A percentile compares a stretch with the other conserved stretches of the same genome.
These are phyloP conservation scores for Mrakia hoshinonis DNA, from an alignment of 768 basidiomycete species.

Conservation along the genomic window DNA sequence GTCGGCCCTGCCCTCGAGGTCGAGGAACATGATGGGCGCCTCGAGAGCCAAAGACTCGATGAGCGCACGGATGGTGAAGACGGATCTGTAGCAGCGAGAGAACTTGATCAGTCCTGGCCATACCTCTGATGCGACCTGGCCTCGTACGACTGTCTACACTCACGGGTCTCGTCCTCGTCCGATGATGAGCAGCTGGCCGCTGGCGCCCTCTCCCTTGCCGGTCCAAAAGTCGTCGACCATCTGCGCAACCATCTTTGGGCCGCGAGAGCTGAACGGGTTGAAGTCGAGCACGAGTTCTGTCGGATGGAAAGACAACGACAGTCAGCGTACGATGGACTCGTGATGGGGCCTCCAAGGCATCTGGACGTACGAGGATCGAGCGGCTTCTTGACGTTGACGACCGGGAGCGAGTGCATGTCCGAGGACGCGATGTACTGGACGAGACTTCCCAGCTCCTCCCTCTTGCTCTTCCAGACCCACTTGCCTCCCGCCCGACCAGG, in stretches of 20 bases:
- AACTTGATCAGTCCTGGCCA: background rate
- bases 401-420: background rate
- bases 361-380: background rate
- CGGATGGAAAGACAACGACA: background rate
- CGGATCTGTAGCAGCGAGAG: background rate
- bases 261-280: background rate
- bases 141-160: background rate
- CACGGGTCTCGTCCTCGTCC: conserved; percentile 3
- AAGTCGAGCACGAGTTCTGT: conserved; percentile 10
- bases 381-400: background rate
- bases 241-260: background rate
- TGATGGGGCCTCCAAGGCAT: background rate
- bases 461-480: background rate
- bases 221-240: conserved; percentile 6
- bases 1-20: conserved; percentile 5
- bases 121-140: background rate
- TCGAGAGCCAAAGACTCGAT: background rate
- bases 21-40: background rate
- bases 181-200: conserved; percentile 1
- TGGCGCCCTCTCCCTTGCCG: conserved; percentile 3
- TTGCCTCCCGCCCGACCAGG: background rate
- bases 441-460: conserved; percentile 4
- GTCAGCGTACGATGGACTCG: background rate
- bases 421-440: conserved; percentile 8
- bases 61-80: background rate